Evolutionary conservation across 805 yeast genomes (phyloP).

Genomic region (Candida pseudoglaebosa): DNA sequence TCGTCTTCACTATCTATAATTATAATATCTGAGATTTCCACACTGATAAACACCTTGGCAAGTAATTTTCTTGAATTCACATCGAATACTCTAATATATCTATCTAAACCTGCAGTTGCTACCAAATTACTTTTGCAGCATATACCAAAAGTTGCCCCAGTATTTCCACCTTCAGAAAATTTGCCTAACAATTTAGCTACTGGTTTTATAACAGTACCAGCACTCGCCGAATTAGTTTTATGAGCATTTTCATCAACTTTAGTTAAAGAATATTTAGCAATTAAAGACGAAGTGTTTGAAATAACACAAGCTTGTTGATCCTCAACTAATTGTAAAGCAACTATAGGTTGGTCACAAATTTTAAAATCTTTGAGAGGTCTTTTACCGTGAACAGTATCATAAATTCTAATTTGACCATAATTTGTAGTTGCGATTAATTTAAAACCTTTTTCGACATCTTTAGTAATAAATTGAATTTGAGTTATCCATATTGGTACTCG

Average conservation of each 20-base stretch:
- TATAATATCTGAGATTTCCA: constrained; percentile 56
- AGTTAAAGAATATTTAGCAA: constrained; percentile 48
- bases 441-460: constrained; percentile 31
- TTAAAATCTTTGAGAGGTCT: constrained; percentile 62
- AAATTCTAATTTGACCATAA: constrained; percentile 71
- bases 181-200: constrained; percentile 61
- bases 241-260: constrained; percentile 33
- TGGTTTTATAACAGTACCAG: constrained; percentile 43
- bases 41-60: constrained; percentile 73
- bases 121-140: constrained; percentile 40
- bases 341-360: constrained; percentile 51
- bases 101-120: constrained; percentile 81
- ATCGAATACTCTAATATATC: constrained; percentile 79
- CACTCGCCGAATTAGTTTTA: constrained; percentile 37
- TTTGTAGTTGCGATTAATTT: constrained; percentile 64
- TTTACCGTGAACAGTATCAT: constrained; percentile 64
- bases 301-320: constrained; percentile 49
- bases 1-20: constrained; percentile 47
- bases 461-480: constrained; percentile 45
- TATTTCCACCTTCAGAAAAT: constrained; percentile 44
- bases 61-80: constrained; percentile 51
- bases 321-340: constrained; percentile 36
- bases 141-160: constrained; percentile 76
- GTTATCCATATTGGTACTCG: constrained; percentile 81
- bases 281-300: constrained; percentile 66